A percentile compares a stretch with the other conserved stretches of the same genome.
These are phyloP conservation scores for Fusarium floridanum DNA, from an alignment of 2,329 filamentous ascomycete genomes.

Conservation along the genomic window DNA sequence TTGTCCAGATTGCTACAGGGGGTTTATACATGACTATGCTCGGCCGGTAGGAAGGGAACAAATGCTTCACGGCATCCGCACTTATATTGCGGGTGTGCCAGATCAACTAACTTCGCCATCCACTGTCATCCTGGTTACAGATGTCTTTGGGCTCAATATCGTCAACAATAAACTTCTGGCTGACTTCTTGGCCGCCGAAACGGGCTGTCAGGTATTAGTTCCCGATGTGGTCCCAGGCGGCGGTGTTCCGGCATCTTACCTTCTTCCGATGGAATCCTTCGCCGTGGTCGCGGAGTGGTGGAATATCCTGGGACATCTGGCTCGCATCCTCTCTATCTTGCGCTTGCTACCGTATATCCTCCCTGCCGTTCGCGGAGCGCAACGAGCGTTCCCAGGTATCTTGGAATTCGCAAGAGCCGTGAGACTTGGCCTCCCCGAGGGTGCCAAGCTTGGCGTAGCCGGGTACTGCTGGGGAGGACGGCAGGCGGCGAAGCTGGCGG, in stretches of 20 bases:
- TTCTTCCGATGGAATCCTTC: not conserved
- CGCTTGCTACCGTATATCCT: not conserved
- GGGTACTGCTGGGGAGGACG: not conserved
- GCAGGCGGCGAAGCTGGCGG: not conserved
- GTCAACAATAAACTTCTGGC: not conserved
- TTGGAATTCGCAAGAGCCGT: not conserved
- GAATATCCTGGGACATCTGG: not conserved
- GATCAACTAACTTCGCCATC: not conserved
- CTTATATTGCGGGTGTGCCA: not conserved
- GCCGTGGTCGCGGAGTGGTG: not conserved
- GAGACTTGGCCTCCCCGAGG: not conserved
- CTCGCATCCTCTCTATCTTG: not conserved
- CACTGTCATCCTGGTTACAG: not conserved
- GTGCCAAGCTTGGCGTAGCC: not conserved
- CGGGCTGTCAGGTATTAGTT: not conserved
- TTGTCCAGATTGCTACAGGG: not conserved
- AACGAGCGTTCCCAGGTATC: not conserved
- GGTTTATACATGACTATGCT: not conserved
- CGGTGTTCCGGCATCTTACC: not conserved
- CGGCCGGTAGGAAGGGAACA: not conserved
- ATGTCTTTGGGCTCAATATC: not conserved
- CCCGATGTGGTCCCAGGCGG: not conserved
- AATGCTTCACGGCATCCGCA: not conserved
- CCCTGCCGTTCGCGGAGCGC: not conserved
- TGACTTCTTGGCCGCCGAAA: not conserved